Percentiles rank a stretch among this genome's conserved stretches.
Conservation (phyloP, 495 filamentous ascomycete genomes). For the Aspergillus heteromorphus region DNA sequence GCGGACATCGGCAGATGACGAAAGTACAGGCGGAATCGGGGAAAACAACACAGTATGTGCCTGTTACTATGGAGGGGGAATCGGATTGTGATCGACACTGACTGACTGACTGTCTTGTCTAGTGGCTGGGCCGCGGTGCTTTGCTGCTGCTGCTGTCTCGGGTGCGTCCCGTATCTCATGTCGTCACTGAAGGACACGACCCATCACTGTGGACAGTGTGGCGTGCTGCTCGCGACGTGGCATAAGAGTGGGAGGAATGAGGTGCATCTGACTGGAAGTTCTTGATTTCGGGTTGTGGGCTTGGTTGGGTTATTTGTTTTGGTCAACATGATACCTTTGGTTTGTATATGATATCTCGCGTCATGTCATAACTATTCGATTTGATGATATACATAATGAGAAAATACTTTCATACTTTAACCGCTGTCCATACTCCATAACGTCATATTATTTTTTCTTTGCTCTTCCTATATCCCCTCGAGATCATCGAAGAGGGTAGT, state of each 20-base stretch:
- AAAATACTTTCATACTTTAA: too few species aligned
- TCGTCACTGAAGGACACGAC: conserved; percentile 46
- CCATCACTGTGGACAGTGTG: conserved; percentile 48
- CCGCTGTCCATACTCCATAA: too few species aligned
- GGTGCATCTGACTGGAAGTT: conserved; percentile 26
- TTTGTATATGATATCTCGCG: neutral
- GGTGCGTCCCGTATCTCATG: conserved; percentile 50
- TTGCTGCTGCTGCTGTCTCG: conserved; percentile 43
- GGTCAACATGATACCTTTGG: neutral
- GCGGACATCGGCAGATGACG: conserved; percentile 44
- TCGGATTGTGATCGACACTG: neutral
- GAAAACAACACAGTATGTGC: conserved; percentile 47
- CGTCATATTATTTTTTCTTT: too few species aligned
- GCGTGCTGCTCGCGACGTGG: conserved; percentile 43
- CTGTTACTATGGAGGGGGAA: neutral
- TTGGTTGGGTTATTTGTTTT: neutral
- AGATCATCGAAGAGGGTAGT: too few species aligned
- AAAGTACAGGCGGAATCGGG: conserved; percentile 33
- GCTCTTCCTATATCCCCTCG: too few species aligned
- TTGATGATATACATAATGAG: too few species aligned
- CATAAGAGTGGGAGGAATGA: conserved; percentile 47
- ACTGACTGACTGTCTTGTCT: too few species aligned
- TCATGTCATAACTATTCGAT: too few species aligned
- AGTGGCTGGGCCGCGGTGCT: conserved; percentile 47
- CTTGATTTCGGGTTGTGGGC: neutral